Evolutionary conservation across 345 rosid genomes (phyloP), one percentile per base, ranked within the genome.

Genomic region (Cardiospermum halicacabum): DNA sequence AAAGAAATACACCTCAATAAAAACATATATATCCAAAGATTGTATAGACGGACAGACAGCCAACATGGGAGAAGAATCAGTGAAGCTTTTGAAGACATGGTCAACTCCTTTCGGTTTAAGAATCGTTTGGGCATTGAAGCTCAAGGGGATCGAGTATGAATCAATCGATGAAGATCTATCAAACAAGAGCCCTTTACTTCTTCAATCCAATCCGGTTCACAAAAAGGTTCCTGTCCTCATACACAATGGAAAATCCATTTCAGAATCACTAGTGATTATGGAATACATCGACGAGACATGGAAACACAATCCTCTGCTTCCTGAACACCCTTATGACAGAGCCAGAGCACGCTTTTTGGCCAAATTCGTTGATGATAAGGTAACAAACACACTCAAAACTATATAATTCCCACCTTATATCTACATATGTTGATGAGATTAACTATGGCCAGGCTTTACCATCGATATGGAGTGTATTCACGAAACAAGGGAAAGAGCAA

Each of bases 11-110:
- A n/a, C n/a, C n/a, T n/a, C n/a, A n/a, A n/a, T n/a, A n/a, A n/a
- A n/a, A n/a, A n/a, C n/a, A n/a, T n/a, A n/a, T n/a, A n/a, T n/a
- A n/a, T n/a, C n/a, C n/a, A n/a, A n/a, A n/a, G n/a, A n/a, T n/a
- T n/a, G n/a, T n/a, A n/a, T n/a, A n/a, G n/a, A n/a, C n/a, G n/a
- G n/a, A n/a, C n/a, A n/a, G n/a, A n/a, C 43, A 39, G 15, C 43
- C 12, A 39, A 3, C 55, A 71, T 67, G 75, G 70, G 31, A 40
- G 75, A 55, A 48, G 77, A 62, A n/a, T n/a, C n/a, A 59, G 77
- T 74, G 64, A 74, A 74, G 76, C 74, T 74, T 42, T 43, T 78
- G 16, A 74, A 74, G 60, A 64, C 78, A 71, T 78, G 78, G 82
- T 74, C 78, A 31, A 71, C 71, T 40, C 72, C 26, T 6, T 78